Evolutionary conservation across 169 alveolate species (phyloP), one percentile per base, ranked within the genome.

Genomic region (Plasmodium adleri): DNA sequence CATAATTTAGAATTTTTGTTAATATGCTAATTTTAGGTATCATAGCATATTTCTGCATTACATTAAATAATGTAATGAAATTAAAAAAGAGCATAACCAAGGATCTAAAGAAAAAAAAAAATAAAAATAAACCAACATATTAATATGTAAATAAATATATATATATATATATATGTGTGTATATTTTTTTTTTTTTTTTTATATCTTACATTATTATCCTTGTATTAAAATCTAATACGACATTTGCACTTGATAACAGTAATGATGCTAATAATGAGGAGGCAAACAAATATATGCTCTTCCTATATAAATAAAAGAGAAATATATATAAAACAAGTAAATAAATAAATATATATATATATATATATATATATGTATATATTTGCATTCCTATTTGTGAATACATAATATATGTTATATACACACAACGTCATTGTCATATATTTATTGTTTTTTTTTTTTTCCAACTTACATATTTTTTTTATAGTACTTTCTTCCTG

Each of bases 21-120:
- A 62, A 8, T 54, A 32, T 12, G 54, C 49, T 64, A 20, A 54
- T 75, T 17, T 75, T 43, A 15, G 47, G 39, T 60, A 67, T 45
- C 52, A n/a, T 15, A 10, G 39, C 66, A 15, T 62, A 24, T 75
- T 45, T 75, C 59, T 26, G 58, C 43, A 62, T 45, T 15, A 75
- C 20, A 47, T 26, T 1, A 10, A n/a, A n/a, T 52, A 62, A 49
- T 62, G 66, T 22, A 52, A 75, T 32, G 8, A 63, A 2, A 58
- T 60, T 75, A 52, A 32, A 50, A 54, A 60, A 9, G 10, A 52
- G 15, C 66, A 62, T 62, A 3, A 75, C 22, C 10, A 49, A 62
- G 74, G 88, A 63, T 75, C 88, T 75, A 56, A 26, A 66, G 63
- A 32, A 54, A 43, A 54, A 47, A 1, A 59, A 43, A n/a, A n/a